A percentile compares a stretch with the other conserved stretches of the same genome.
Conservation (phyloP, 176 grass and related monocot genomes). For the Stipa capillata region DNA sequence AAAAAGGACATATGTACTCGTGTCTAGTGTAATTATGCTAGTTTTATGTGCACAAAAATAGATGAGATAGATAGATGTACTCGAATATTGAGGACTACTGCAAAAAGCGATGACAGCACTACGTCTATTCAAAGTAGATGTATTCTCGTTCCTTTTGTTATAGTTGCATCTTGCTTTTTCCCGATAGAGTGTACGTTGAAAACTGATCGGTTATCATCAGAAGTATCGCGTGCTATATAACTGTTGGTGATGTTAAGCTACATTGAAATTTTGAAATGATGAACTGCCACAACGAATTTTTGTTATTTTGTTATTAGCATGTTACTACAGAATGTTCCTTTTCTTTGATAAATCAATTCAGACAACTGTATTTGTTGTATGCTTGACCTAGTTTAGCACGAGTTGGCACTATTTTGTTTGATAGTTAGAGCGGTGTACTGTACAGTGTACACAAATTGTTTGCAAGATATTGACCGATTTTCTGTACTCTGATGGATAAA, state of each 20-base stretch:
- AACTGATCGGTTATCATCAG: neutral
- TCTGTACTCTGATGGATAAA: constrained; percentile 23
- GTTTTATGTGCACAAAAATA: too few species aligned
- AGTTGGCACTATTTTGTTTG: neutral
- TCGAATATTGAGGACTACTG: too few species aligned
- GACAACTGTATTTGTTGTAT: neutral
- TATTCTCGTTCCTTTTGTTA: too few species aligned
- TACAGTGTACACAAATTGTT: neutral
- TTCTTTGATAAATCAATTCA: neutral
- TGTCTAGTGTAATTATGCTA: too few species aligned
- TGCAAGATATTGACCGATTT: neutral
- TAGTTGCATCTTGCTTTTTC: too few species aligned
- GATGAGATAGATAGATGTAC: too few species aligned
- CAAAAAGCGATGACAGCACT: too few species aligned
- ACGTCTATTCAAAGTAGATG: too few species aligned
- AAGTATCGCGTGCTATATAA: neutral
- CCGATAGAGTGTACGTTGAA: too few species aligned
- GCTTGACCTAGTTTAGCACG: neutral
- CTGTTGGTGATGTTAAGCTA: neutral
- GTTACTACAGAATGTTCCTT: neutral
- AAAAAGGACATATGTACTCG: neutral
- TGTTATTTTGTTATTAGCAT: neutral
- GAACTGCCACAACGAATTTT: neutral
- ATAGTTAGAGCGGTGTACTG: neutral
- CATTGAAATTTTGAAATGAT: neutral